Conservation (phyloP, 208 protist genomes). For the Wallacemonas rigidus region DNA sequence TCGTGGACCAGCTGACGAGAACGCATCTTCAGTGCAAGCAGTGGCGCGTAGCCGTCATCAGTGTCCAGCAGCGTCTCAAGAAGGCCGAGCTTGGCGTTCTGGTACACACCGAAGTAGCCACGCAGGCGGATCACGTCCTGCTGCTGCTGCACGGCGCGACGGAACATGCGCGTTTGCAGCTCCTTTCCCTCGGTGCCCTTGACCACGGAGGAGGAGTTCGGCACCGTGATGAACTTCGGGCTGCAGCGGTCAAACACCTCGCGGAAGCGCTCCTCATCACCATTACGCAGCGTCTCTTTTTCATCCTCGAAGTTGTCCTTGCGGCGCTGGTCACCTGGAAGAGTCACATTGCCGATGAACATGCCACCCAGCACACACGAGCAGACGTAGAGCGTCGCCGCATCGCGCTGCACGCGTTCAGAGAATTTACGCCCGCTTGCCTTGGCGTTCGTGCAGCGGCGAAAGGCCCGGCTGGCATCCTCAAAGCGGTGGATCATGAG, state of each 20-base stretch:
- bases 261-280: constrained; percentile 89
- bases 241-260: constrained; percentile 91
- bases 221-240: constrained; percentile 88
- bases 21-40: constrained; percentile 87
- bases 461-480: constrained; percentile 83
- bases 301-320: constrained; percentile 79
- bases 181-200: constrained; percentile 86
- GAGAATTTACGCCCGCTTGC: constrained; percentile 76
- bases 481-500: constrained; percentile 91
- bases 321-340: constrained; percentile 48
- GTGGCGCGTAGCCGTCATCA: constrained; percentile 76
- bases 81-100: constrained; percentile 83
- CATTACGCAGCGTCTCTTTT: constrained; percentile 71
- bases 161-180: constrained; percentile 89
- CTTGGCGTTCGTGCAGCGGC: constrained; percentile 70
- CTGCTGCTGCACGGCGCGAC: constrained; percentile 88
- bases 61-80: constrained; percentile 81
- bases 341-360: constrained; percentile 63
- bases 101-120: constrained; percentile 90
- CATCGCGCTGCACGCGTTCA: constrained; percentile 81
- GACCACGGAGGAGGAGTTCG: constrained; percentile 43
- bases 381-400: constrained; percentile 81
- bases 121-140: constrained; percentile 87
- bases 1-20: constrained; percentile 89
- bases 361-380: constrained; percentile 85